These are phyloP conservation scores for Boletellus ananiceps DNA, from an alignment of 768 basidiomycete species.

Conservation along the genomic window DNA sequence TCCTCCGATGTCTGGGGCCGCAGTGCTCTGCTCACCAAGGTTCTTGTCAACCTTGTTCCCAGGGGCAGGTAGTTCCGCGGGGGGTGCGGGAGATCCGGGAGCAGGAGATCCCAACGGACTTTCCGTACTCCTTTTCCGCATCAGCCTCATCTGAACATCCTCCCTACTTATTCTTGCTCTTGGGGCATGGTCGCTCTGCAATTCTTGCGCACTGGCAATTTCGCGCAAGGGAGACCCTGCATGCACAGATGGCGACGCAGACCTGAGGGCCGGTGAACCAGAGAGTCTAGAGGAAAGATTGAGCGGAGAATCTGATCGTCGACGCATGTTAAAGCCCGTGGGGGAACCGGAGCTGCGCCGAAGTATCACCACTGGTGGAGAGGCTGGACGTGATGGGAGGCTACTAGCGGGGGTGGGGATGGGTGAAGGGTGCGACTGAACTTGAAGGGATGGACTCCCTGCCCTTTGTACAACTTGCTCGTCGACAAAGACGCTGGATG, in stretches of 20 bases:
- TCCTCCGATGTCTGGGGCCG: not conserved
- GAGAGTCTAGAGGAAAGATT: slow-evolving; percentile 13
- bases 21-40: not conserved
- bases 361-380: slow-evolving; percentile 7
- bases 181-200: slow-evolving; percentile 17
- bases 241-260: slow-evolving; percentile 19
- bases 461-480: slow-evolving; percentile 9
- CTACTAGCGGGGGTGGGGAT: not conserved
- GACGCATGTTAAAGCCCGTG: slow-evolving; percentile 10
- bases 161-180: slow-evolving; percentile 50
- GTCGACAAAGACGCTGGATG: slow-evolving; percentile 15
- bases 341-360: slow-evolving; percentile 21
- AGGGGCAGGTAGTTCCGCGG: not conserved
- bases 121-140: slow-evolving; percentile 42
- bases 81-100: slow-evolving; percentile 8
- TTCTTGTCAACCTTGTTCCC: not conserved
- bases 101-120: slow-evolving; percentile 33
- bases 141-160: slow-evolving; percentile 47
- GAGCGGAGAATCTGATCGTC: slow-evolving; percentile 23
- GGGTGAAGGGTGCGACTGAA: slow-evolving; percentile 4
- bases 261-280: slow-evolving; percentile 17
- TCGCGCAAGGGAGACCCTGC: slow-evolving; percentile 29
- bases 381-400: slow-evolving; percentile 4
- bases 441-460: not conserved
- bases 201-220: slow-evolving; percentile 17